Conservation (phyloP, 805 yeast species). For the Middelhovenomyces tepae region DNA sequence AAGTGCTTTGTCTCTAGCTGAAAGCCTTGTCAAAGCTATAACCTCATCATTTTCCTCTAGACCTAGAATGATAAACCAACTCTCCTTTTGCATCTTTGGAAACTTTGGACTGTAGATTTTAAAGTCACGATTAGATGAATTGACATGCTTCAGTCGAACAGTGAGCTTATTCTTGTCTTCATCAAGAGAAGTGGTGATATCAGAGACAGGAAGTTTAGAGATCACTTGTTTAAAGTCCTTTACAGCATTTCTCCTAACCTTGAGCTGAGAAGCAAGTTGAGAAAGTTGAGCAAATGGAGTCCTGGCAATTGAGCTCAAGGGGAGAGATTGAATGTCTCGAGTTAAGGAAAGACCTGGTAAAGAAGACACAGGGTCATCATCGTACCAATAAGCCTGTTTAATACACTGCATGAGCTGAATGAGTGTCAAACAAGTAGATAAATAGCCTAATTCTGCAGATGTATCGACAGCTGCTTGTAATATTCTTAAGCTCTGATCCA, state of each 20-base stretch:
- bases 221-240: slow-evolving; percentile 47
- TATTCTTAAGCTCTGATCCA: slow-evolving; percentile 91
- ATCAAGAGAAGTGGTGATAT: slow-evolving; percentile 11
- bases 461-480: slow-evolving; percentile 89
- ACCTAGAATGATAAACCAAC: slow-evolving; percentile 74
- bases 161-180: slow-evolving; percentile 26
- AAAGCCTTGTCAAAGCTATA: slow-evolving; percentile 59
- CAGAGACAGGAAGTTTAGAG: slow-evolving; percentile 55
- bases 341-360: slow-evolving; percentile 39
- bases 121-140: slow-evolving; percentile 42
- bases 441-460: slow-evolving; percentile 72
- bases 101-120: slow-evolving; percentile 68
- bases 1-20: slow-evolving; percentile 9
- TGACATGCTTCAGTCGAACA: slow-evolving; percentile 47
- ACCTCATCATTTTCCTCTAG: slow-evolving; percentile 46
- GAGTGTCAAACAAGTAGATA: slow-evolving; percentile 50
- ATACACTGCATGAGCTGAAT: slow-evolving; percentile 73
- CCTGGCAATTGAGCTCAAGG: slow-evolving; percentile 1
- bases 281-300: slow-evolving; percentile 12
- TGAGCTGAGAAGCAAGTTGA: slow-evolving; percentile 25
- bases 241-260: slow-evolving; percentile 34
- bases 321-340: slow-evolving; percentile 3
- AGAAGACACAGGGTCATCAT: slow-evolving; percentile 55
- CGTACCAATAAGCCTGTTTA: slow-evolving; percentile 84
- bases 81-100: slow-evolving; percentile 85